Base-by-base conservation (phyloP, 345 rosid species). In the Salix suchowensis region DNA sequence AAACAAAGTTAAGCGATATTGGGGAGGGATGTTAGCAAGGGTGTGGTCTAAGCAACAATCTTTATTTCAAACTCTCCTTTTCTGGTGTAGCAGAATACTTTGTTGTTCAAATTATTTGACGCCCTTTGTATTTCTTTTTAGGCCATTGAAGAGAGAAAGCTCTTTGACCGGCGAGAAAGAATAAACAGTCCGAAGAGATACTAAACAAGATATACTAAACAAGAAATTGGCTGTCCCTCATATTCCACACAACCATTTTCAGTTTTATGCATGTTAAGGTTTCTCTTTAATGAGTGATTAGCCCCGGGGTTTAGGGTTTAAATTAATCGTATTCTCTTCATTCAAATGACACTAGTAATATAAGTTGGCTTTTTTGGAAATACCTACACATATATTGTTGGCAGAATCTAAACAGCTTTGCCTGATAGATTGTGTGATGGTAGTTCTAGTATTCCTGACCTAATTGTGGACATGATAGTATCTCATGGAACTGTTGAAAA, bases 81-180 rank as follows among this genome's bases (percentile, higher is more conserved):
- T 77, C 68, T 76, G 68, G 87, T 82, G 76, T 79, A 70, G n/a
- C 70, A 79, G 74, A 74, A 58, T 82, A 79, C 83, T 86, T 83
- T 85, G 86, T 60, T 80, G 68, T 86, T 84, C 88, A 86, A 81
- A 86, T 77, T 73, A 79, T 75, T 82, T 78, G 77, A 80, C 70
- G 83, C 75, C 76, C 85, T 79, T 86, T 79, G 83, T 73, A 84
- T 86, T 87, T 84, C 89, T 87, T 88, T 89, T 89, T 79, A 86
- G 86, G 85, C 86, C 78, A 84, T 73, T 79, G 83, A 87, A 86
- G 89, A 81, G 74, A 65, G 37, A 81, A 76, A 78, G n/a, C 88
- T 87, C 87, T 89, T 89, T 89, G 91, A 89, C 91, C 74, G 83
- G 81, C 40, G 42, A 46, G 78, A 71, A 85, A 77, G 82, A 81